phyloP scores from a whole-genome alignment of 495 filamentous ascomycete species.

The Xylaria nigripes region DNA sequence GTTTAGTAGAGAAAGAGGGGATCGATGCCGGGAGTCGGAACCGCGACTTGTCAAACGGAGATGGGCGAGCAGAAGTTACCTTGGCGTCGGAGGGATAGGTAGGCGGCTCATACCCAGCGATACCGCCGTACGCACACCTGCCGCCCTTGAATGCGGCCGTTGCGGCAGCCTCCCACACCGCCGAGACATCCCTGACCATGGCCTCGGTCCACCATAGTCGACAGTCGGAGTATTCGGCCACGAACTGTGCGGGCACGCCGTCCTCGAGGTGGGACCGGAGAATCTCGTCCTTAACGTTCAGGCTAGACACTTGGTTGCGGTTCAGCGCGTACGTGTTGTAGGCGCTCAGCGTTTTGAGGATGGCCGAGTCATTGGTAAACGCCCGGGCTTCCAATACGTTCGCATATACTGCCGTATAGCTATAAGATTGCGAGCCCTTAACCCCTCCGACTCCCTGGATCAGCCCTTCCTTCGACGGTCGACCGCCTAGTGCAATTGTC shows the following conservation, averaged over 20 bases:
- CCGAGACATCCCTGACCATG: slow-evolving; percentile 38
- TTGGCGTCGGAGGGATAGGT: slow-evolving; percentile 9
- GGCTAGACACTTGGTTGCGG: slow-evolving; percentile 19
- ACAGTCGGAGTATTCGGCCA: slow-evolving; percentile 48
- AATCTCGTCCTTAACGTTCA: slow-evolving; percentile 40
- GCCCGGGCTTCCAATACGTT: slow-evolving; percentile 26
- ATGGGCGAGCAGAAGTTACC: slow-evolving; percentile 8
- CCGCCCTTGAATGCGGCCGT: slow-evolving; percentile 31
- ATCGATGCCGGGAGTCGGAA: slow-evolving; percentile 8
- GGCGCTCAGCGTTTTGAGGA: slow-evolving; percentile 42
- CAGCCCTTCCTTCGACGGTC: slow-evolving; percentile 39
- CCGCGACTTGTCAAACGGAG: slow-evolving; percentile 20
- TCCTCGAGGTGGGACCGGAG: slow-evolving; percentile 28
- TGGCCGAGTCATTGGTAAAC: slow-evolving; percentile 23
- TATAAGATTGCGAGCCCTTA: slow-evolving; percentile 41
- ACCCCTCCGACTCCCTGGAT: slow-evolving; percentile 59
- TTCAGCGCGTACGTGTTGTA: slow-evolving; percentile 36
- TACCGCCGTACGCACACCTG: slow-evolving; percentile 26
- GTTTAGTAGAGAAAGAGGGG: slow-evolving; percentile 1
- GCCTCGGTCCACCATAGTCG: slow-evolving; percentile 46
- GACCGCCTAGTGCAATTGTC: slow-evolving; percentile 54
- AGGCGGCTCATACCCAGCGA: background rate
- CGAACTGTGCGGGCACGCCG: slow-evolving; percentile 41
- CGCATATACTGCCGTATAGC: slow-evolving; percentile 20
- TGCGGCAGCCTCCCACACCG: slow-evolving; percentile 41